Percentiles rank a stretch among this genome's conserved stretches.
Conservation (phyloP, 768 basidiomycete species). For the Boletus vinaceobasis region DNA sequence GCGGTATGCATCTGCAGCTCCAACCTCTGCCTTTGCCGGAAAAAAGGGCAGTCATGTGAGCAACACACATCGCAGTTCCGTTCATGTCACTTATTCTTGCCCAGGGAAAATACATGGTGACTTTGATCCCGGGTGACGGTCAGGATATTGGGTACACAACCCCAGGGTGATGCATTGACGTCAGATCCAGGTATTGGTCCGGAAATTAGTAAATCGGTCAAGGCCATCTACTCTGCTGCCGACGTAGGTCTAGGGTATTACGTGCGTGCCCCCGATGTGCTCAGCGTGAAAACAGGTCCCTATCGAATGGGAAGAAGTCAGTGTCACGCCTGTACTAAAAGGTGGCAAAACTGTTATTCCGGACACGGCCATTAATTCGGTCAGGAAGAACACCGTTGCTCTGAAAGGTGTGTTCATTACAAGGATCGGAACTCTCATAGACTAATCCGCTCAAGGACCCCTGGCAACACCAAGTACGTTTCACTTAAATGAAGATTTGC, state of each 20-base stretch:
- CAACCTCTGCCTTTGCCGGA: slow-evolving; percentile 88
- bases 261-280: slow-evolving; percentile 1
- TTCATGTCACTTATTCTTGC: slow-evolving; percentile 4
- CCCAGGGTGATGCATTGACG: slow-evolving; percentile 12
- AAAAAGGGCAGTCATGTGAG: slow-evolving; percentile 85
- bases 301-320: slow-evolving; percentile 99
- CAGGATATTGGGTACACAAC: slow-evolving; percentile 14
- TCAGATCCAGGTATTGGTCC: slow-evolving; percentile 83
- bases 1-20: slow-evolving; percentile 64
- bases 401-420: slow-evolving; percentile 69
- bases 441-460: slow-evolving; percentile 55
- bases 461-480: slow-evolving; percentile 93
- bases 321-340: slow-evolving; percentile 89
- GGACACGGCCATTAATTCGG: slow-evolving; percentile 81
- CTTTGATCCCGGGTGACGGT: slow-evolving; percentile 97
- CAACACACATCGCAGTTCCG: slow-evolving; percentile 4
- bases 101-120: slow-evolving; percentile 95
- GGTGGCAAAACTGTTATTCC: slow-evolving; percentile 97
- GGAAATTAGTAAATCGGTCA: slow-evolving; percentile 95
- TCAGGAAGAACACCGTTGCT: slow-evolving; percentile 97
- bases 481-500: slow-evolving; percentile 1
- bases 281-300: slow-evolving; percentile 65
- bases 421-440: background rate
- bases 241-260: slow-evolving; percentile 45
- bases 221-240: slow-evolving; percentile 88